Evolutionary conservation across 2,329 filamentous ascomycete species (phyloP).

Genomic region (Parasarocladium wereldwijsianum): DNA sequence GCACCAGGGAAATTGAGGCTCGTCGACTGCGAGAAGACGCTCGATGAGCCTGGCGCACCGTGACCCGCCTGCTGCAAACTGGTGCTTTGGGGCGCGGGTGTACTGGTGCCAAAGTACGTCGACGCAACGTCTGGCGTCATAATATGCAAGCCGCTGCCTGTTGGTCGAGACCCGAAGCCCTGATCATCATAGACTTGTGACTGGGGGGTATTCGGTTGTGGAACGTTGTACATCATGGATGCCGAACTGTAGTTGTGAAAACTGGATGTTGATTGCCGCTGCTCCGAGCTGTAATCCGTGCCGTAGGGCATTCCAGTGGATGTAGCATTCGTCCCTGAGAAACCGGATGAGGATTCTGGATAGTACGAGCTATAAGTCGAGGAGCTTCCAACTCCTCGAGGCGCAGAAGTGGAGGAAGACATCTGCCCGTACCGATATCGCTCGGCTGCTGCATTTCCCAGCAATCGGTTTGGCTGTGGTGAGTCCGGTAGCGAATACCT

Average conservation of each 20-base stretch:
- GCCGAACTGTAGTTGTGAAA: constrained; percentile 46
- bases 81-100: constrained; percentile 27
- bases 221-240: constrained; percentile 68
- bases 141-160: constrained; percentile 66
- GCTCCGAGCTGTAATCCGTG: constrained; percentile 50
- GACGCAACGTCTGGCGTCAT: constrained; percentile 34
- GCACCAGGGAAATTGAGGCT: constrained; percentile 34
- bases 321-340: constrained; percentile 42
- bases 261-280: constrained; percentile 37
- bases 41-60: constrained; percentile 29
- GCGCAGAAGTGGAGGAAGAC: constrained; percentile 11
- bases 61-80: constrained; percentile 34
- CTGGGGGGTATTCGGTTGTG: constrained; percentile 40
- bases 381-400: constrained; percentile 26
- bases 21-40: constrained; percentile 53
- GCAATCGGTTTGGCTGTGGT: constrained; percentile 26
- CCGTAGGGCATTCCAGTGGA: constrained; percentile 41
- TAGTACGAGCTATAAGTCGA: constrained; percentile 46
- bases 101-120: constrained; percentile 50
- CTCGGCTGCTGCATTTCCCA: constrained; percentile 17
- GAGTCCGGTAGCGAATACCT: constrained; percentile 37
- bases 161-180: constrained; percentile 52
- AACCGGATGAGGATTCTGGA: constrained; percentile 35
- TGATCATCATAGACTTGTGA: constrained; percentile 60
- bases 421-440: constrained; percentile 35